Evolutionary conservation across 2,329 filamentous ascomycete species (phyloP), one percentile per base, ranked within the genome.

Genomic region (Epicoccum nigrum): DNA sequence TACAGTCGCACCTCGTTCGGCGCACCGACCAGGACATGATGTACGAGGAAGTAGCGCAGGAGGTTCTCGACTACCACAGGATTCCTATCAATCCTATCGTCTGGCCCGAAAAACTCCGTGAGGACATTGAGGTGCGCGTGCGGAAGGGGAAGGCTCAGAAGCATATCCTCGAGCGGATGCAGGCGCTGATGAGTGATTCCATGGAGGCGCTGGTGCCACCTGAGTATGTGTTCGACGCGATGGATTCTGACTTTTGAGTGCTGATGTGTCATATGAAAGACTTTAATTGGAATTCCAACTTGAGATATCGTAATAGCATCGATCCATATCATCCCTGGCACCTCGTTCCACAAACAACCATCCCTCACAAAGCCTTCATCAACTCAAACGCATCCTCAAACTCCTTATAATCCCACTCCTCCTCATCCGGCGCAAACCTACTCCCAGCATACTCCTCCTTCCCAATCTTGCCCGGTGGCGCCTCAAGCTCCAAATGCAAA

Each of bases 141-240:
- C 32, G 28, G 19, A 63, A 51, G 28, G 70, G 69, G 69, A 59
- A 46, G 45, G 38, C 45, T 1, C 67, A 69, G 42, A 46, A 43
- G 33, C 37, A 44, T 0, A 48, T 53, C 1, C 47, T 68, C 11
- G 51, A 58, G n/a, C 58, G 62, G 47, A 39, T 71, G 21, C 37
- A 41, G 3, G 13, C 16, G 1, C 8, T 71, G 11, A 25, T 70
- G 34, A 42, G 42, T 9, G 47, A 37, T 5, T 66, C 64, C 7
- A 61, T 58, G 15, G 59, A 61, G 34, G 57, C 55, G 1, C 50
- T 69, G 16, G 44, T 54, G 3, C 12, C 66, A 2, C 58, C 66
- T 4, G 66, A 69, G 4, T 59, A 70, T 34, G 60, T 59, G 0
- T 70, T 69, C 33, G 67, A 69, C 40, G 50, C 61, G 13, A 4